phyloP scores from a whole-genome alignment of 2,329 filamentous ascomycete genomes.

The Stemphylium lycopersici region DNA sequence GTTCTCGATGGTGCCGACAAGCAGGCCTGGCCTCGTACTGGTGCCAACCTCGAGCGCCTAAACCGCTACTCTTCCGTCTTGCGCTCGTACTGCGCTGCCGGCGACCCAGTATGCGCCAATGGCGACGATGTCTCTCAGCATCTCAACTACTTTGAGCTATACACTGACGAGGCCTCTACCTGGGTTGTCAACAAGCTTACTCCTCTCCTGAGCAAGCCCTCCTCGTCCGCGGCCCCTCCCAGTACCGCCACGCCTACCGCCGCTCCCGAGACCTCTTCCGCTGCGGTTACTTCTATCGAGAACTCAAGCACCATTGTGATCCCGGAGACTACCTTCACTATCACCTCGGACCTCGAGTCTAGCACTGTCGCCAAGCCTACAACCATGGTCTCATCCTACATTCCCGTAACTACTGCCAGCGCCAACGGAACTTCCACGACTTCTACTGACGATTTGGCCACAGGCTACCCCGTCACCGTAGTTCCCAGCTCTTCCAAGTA shows the following conservation, averaged over 20 bases:
- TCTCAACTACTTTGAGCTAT: conserved; percentile 11
- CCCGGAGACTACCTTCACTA: neutral
- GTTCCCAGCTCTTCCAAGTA: neutral
- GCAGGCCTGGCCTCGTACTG: conserved; percentile 10
- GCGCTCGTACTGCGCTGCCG: conserved; percentile 12
- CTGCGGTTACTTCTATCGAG: neutral
- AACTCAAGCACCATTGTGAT: neutral
- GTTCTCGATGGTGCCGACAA: conserved; percentile 14
- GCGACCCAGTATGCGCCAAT: conserved; percentile 8
- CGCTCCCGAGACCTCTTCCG: neutral
- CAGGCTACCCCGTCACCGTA: neutral
- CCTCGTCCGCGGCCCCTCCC: neutral
- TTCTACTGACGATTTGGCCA: neutral
- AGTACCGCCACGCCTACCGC: conserved; percentile 1
- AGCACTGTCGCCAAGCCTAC: neutral
- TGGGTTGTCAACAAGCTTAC: conserved; percentile 12
- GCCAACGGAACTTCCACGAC: neutral
- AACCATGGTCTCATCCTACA: conserved; percentile 8
- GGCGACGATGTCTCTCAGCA: neutral
- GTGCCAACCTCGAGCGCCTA: conserved; percentile 6
- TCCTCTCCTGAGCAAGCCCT: conserved; percentile 5
- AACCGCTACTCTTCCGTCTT: conserved; percentile 5
- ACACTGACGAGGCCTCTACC: conserved; percentile 8
- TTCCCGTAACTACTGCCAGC: conserved; percentile 1
- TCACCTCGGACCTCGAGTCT: neutral